These are phyloP conservation scores for Gaultheria prostrata DNA, from an alignment of 148 eudicot genomes.

Conservation along the genomic window DNA sequence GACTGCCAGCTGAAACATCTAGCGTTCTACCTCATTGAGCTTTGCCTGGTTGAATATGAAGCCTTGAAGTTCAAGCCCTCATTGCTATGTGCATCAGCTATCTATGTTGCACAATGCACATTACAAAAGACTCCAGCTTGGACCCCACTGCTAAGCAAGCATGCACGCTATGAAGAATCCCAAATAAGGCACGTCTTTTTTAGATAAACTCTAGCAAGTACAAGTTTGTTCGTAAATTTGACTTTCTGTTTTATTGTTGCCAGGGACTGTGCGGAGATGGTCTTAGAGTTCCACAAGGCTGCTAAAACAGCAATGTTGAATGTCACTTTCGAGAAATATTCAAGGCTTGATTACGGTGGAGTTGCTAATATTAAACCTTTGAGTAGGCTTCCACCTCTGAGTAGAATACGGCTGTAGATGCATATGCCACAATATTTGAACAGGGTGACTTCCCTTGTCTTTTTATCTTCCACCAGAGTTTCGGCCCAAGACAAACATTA, in stretches of 20 bases:
- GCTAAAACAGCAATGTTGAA: slow-evolving; percentile 50
- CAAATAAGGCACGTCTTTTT: slow-evolving; percentile 53
- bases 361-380: slow-evolving; percentile 67
- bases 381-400: slow-evolving; percentile 43
- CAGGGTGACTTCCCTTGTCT: background rate
- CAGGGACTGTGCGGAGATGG: slow-evolving; percentile 83
- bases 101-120: slow-evolving; percentile 77
- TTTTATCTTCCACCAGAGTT: background rate
- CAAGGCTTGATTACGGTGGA: slow-evolving; percentile 30
- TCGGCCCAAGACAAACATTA: background rate
- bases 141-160: slow-evolving; percentile 63
- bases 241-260: slow-evolving; percentile 2
- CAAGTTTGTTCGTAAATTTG: background rate
- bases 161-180: slow-evolving; percentile 54
- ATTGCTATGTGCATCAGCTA: slow-evolving; percentile 81
- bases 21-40: slow-evolving; percentile 86
- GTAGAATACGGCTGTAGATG: background rate
- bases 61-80: slow-evolving; percentile 78
- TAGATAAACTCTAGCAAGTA: background rate
- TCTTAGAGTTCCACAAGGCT: slow-evolving; percentile 59
- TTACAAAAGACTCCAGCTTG: slow-evolving; percentile 55
- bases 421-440: background rate
- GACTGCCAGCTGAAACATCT: slow-evolving; percentile 71
- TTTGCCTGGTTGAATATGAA: slow-evolving; percentile 74
- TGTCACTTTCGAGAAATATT: slow-evolving; percentile 67